These are phyloP conservation scores for Suillus subaureus DNA, from an alignment of 768 basidiomycete genomes.

Conservation along the genomic window DNA sequence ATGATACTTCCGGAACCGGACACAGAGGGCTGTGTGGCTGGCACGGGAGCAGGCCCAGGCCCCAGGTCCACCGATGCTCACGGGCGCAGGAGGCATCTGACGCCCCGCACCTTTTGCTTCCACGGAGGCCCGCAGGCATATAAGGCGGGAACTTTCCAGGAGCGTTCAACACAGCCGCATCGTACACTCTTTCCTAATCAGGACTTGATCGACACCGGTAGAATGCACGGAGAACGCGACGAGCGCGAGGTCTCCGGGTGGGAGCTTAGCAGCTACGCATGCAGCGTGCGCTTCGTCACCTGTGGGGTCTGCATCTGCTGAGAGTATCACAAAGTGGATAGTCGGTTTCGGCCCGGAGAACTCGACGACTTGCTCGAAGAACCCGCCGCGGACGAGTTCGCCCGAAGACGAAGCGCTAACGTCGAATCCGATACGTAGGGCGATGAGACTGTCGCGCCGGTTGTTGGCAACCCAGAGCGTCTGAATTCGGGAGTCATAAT, in stretches of 20 bases:
- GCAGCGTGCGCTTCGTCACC: conserved; percentile 85
- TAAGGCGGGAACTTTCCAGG: conserved; percentile 65
- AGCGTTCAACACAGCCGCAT: conserved; percentile 59
- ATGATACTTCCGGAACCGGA: conserved; percentile 11
- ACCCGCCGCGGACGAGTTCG: conserved; percentile 64
- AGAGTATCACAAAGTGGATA: conserved; percentile 87
- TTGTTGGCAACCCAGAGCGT: conserved; percentile 89
- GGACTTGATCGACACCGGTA: conserved; percentile 85
- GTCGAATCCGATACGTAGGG: conserved; percentile 74
- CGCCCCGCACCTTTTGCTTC: conserved; percentile 26
- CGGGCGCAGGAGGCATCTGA: conserved; percentile 32
- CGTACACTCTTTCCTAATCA: conserved; percentile 85
- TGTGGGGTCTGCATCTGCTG: conserved; percentile 79
- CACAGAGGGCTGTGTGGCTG: conserved; percentile 16
- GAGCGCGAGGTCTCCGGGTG: conserved; percentile 74
- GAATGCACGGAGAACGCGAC: conserved; percentile 90
- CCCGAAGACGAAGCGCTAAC: conserved; percentile 50
- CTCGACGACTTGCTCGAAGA: conserved; percentile 82
- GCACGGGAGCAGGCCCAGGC: conserved; percentile 21
- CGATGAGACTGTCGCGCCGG: conserved; percentile 82
- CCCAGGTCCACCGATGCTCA: conserved; percentile 26
- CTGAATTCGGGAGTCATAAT: conserved; percentile 83
- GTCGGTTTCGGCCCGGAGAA: conserved; percentile 83
- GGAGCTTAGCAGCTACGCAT: conserved; percentile 79
- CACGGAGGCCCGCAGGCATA: conserved; percentile 19